Base-by-base conservation (phyloP, 2,329 filamentous ascomycete genomes). In the Didymellaceae sp. region DNA sequence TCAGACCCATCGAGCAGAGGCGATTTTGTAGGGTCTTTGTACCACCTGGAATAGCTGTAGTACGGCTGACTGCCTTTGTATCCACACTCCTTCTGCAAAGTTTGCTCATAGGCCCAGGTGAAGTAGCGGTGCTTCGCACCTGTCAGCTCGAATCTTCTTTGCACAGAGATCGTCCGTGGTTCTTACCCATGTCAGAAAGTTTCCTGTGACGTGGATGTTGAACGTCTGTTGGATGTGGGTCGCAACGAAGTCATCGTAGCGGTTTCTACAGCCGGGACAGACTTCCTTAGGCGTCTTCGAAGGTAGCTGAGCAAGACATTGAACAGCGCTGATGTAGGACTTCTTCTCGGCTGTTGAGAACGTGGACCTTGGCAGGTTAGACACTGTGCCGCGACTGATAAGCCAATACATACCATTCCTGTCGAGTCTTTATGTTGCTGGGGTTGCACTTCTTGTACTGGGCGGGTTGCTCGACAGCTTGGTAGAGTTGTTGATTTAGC, bases 1-100 rank as follows among this genome's bases (percentile, higher is more conserved):
- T 77, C 77, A 58, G 77, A 79, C 40, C 83, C 82, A 57, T 83
- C 81, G 55, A 86, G 85, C 43, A 86, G 65, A 13, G 81, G 78
- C 1, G 80, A 82, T 35, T 77, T 75, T 58, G 67, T 59, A 1
- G 69, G 68, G 48, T 81, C 78, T 2, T 70, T 70, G 64, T 75
- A 78, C 49, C 76, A 74, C 9, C 76, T 77, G 78, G 80, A 84
- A 67, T 84, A 79, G 74, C 78, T 80, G 70, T 82, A 83, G 44
- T 47, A 40, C 0, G 76, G 76, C 45, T 76, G 72, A 43, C 70
- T 71, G 28, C 74, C 75, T 9, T 62, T 72, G 59, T 77, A 78
- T 20, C 73, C 75, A 53, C 77, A 79, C 49, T 78, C 76, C 1
- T 64, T 65, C 22, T 63, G 64, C 6, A 79, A 61, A 5, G 75